Evolutionary conservation across 1,284 basidiomycete genomes (phyloP).

Genomic region (Pseudozyma sp.): DNA sequence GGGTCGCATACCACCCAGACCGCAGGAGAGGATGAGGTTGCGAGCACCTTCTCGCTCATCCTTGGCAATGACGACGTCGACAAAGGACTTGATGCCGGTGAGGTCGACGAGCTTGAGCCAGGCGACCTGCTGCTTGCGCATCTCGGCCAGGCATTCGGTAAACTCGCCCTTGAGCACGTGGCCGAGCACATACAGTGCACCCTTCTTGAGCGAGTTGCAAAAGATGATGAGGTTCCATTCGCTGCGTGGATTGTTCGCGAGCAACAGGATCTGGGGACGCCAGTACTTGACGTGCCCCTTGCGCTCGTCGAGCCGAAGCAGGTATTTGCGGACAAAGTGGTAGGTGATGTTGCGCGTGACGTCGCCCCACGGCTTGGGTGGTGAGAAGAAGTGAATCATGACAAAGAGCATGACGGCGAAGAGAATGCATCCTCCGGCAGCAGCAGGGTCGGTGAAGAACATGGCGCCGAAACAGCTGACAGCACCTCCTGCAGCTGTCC

Average conservation of each 20-base stretch:
- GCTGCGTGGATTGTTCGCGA: conserved; percentile 66
- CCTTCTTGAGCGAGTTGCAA: conserved; percentile 68
- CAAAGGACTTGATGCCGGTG: conserved; percentile 66
- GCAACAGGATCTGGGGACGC: conserved; percentile 66
- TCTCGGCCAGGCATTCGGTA: conserved; percentile 62
- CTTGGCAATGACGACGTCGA: conserved; percentile 65
- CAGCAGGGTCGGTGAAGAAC: conserved; percentile 63
- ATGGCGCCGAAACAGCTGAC: conserved; percentile 63
- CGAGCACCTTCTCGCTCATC: conserved; percentile 67
- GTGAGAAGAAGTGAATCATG: conserved; percentile 65
- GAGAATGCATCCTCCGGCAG: conserved; percentile 59
- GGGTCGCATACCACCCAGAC: conserved; percentile 67
- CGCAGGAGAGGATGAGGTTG: conserved; percentile 64
- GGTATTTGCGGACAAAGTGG: conserved; percentile 67
- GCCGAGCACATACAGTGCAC: conserved; percentile 66
- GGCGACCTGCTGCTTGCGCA: conserved; percentile 64
- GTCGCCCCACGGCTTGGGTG: conserved; percentile 68
- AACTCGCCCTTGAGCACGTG: conserved; percentile 68
- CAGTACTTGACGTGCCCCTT: conserved; percentile 69
- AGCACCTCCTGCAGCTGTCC: conserved; percentile 64
- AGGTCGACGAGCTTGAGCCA: conserved; percentile 69
- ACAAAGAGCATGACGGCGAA: conserved; percentile 63
- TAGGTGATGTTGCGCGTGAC: conserved; percentile 68
- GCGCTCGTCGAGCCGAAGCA: conserved; percentile 66
- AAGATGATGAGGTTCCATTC: conserved; percentile 69